Conservation (phyloP, 2,329 filamentous ascomycete species). For the Aspergillus piperis region DNA sequence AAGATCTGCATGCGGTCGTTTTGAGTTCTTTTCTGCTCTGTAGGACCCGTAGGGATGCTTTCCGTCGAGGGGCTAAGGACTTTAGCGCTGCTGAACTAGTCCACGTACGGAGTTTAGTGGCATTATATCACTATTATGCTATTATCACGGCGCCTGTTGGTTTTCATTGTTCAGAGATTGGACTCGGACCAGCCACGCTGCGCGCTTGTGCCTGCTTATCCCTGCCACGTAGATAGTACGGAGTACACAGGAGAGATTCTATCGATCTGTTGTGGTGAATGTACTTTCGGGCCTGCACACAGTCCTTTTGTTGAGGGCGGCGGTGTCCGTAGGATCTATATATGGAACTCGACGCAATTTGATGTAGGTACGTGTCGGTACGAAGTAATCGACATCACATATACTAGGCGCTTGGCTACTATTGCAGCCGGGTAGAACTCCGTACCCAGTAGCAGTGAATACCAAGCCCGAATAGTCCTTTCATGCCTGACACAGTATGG, state of each 20-base stretch:
- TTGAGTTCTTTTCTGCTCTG: constrained; percentile 7
- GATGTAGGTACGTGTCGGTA: background rate
- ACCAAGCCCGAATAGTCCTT: background rate
- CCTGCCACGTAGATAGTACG: background rate
- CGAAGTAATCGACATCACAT: background rate
- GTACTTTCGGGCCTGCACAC: too few relatives aligned
- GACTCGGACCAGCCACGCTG: background rate
- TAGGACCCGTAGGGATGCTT: background rate
- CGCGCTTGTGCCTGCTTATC: background rate
- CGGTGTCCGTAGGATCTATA: background rate
- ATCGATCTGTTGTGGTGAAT: too few relatives aligned
- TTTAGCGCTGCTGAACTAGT: background rate
- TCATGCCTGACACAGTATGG: background rate
- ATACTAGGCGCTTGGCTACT: background rate
- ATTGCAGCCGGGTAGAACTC: background rate
- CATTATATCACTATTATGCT: constrained; percentile 2
- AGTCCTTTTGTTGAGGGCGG: background rate
- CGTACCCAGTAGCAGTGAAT: background rate
- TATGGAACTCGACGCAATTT: background rate
- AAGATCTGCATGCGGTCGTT: constrained; percentile 21
- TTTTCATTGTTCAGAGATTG: background rate
- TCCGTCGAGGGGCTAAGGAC: constrained; percentile 8
- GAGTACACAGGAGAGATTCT: background rate
- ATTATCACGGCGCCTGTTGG: background rate
- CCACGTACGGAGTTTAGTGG: background rate